A percentile compares a stretch with the other conserved stretches of the same genome.
These are phyloP conservation scores for Monilinia aucupariae DNA, from an alignment of 2,329 filamentous ascomycete species.

Conservation along the genomic window DNA sequence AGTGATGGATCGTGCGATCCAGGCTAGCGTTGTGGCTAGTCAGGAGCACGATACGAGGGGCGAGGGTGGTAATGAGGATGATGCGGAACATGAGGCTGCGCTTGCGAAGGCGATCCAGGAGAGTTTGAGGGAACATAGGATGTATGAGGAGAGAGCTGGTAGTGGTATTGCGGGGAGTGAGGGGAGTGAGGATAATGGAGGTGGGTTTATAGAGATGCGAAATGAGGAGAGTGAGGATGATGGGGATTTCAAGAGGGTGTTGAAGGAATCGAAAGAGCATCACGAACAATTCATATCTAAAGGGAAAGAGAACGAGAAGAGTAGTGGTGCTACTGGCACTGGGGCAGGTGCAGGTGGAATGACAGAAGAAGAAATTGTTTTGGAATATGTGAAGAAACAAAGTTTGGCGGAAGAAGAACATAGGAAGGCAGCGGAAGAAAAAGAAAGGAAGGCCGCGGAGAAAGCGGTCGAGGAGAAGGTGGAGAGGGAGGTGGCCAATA, in stretches of 20 bases:
- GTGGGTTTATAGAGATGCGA: conserved; percentile 6
- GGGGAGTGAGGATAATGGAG: conserved; percentile 15
- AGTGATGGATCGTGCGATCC: conserved; percentile 45
- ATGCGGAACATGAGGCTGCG: conserved; percentile 53
- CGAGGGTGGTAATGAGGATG: conserved; percentile 29
- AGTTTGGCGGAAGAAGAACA: conserved; percentile 63
- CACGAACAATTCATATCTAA: neutral
- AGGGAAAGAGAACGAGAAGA: neutral
- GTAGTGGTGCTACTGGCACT: conserved; percentile 14
- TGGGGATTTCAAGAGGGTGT: conserved; percentile 26
- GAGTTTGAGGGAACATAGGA: conserved; percentile 39
- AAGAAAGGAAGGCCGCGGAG: conserved; percentile 16
- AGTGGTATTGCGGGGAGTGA: neutral
- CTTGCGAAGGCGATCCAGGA: conserved; percentile 52
- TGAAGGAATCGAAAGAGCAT: conserved; percentile 31
- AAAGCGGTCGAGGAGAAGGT: conserved; percentile 11
- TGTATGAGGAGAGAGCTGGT: neutral
- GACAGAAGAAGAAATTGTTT: conserved; percentile 63
- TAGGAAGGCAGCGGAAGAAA: conserved; percentile 19
- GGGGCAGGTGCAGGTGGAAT: neutral
- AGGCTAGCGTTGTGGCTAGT: conserved; percentile 40
- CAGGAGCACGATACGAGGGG: neutral
- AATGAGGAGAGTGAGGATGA: conserved; percentile 22
- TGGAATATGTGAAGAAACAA: conserved; percentile 74
- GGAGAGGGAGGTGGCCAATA: conserved; percentile 5